Base-by-base conservation (phyloP, 208 protist species). In the Wallacemonas rigidus region DNA sequence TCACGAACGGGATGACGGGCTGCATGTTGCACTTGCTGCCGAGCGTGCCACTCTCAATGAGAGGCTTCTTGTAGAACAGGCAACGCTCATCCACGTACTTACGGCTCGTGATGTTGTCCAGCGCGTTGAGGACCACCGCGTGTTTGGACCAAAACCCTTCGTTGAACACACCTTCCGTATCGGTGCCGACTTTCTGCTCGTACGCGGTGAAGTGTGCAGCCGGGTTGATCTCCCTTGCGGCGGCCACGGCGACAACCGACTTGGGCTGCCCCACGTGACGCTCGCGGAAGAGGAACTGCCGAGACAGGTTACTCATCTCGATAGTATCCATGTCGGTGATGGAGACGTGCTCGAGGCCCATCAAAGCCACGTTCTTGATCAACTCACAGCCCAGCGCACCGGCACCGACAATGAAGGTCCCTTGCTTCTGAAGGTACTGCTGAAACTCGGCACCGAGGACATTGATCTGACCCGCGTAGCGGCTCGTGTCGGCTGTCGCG, bases 281-380 rank as follows among this genome's bases (percentile, higher is more conserved):
- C 38, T 88, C 69, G 61, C 99, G 92, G 92, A 99, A 99, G 6
- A 99, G 86, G 81, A 99, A 99, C 90, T 99, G 99, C 47, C 99
- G 83, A 41, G 97, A 99, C 8, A 99, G 87, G 83, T 99, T 99
- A 58, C 96, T 99, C 86, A 98, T 98, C 79, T 99, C 99, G 79
- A 99, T 99, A 0, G 77, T 94, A 79, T 99, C 99, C 98, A 99
- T 99, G 85, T 99, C 99, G 2, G 99, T 99, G 38, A 99, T 95
- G 43, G 85, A 90, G 35, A 99, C 82, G 41, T 71, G 72, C 2
- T 88, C 98, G 64, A 98, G 58, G 43, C 99, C 99, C 96, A 99
- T 99, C 70, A 99, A 83, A 2, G 99, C 98, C 40, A 83, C 99
- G 80, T 99, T 99, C 86, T 99, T 99, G 62, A 99, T 89, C 58